Conservation (phyloP, 768 basidiomycete genomes). For the Xanthoconium purpureum region DNA sequence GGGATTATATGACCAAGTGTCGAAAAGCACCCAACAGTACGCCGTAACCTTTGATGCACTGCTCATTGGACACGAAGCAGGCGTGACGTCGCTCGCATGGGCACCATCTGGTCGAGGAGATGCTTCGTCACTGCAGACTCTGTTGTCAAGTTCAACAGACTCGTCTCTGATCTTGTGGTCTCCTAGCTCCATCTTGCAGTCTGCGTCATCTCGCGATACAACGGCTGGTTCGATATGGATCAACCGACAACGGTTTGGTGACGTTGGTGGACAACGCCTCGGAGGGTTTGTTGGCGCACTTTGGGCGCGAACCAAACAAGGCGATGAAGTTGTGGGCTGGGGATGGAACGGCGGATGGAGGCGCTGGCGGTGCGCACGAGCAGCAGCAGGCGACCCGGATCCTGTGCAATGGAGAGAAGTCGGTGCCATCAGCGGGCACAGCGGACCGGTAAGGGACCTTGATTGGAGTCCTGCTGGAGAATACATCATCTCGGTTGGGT, state of each 20-base stretch:
- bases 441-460: slow-evolving; percentile 71
- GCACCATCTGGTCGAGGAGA: slow-evolving; percentile 40
- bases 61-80: slow-evolving; percentile 93
- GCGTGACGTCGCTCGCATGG: slow-evolving; percentile 88
- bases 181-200: slow-evolving; percentile 52
- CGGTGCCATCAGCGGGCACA: slow-evolving; percentile 85
- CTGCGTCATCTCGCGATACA: slow-evolving; percentile 35
- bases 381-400: slow-evolving; percentile 15
- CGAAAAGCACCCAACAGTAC: slow-evolving; percentile 48
- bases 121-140: slow-evolving; percentile 38
- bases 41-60: slow-evolving; percentile 91
- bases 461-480: slow-evolving; percentile 86
- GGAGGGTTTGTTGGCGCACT: slow-evolving; percentile 91
- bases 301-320: slow-evolving; percentile 56
- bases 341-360: slow-evolving; percentile 97
- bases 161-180: slow-evolving; percentile 96
- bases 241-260: slow-evolving; percentile 87
- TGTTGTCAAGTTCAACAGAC: slow-evolving; percentile 93
- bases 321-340: slow-evolving; percentile 70
- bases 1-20: slow-evolving; percentile 6
- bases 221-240: slow-evolving; percentile 75
- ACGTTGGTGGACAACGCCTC: slow-evolving; percentile 85
- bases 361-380: slow-evolving; percentile 60
- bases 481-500: slow-evolving; percentile 87
- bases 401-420: slow-evolving; percentile 67